These are phyloP conservation scores for Hypericum androsaemum DNA, from an alignment of 345 rosid species.

Conservation along the genomic window DNA sequence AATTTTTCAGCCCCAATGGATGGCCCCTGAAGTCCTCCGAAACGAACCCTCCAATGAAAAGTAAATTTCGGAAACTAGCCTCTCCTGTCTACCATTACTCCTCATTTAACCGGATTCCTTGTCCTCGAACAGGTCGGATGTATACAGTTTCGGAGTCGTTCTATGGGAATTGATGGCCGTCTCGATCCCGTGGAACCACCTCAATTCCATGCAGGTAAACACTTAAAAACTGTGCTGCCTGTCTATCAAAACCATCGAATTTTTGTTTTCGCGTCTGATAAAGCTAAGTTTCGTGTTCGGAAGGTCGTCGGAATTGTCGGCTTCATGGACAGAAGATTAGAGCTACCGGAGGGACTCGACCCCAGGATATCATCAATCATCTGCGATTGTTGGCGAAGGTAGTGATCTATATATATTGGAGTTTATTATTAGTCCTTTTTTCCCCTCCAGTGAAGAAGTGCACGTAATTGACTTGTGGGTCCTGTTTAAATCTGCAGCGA, in stretches of 20 bases:
- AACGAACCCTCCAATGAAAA: conserved; percentile 85
- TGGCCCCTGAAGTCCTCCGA: conserved; percentile 93
- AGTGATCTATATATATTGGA: background rate
- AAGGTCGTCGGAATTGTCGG: conserved; percentile 86
- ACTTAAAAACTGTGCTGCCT: too few species aligned
- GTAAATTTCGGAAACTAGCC: conserved; percentile 26
- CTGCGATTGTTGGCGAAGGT: conserved; percentile 75
- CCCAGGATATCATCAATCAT: conserved; percentile 58
- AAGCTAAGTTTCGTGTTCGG: conserved; percentile 3
- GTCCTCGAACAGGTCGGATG: conserved; percentile 57
- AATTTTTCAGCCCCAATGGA: conserved; percentile 81
- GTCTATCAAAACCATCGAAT: too few species aligned
- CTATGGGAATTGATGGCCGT: conserved; percentile 81
- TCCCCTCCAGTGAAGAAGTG: background rate
- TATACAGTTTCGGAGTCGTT: conserved; percentile 75
- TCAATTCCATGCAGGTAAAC: conserved; percentile 61
- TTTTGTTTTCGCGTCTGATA: background rate
- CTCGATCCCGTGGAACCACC: conserved; percentile 67
- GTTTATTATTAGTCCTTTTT: background rate
- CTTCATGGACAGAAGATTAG: conserved; percentile 84
- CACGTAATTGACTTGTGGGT: background rate
- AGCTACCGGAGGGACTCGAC: conserved; percentile 60
- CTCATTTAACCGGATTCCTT: background rate
- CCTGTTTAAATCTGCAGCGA: conserved; percentile 34
- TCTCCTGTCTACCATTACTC: background rate